phyloP scores from a whole-genome alignment of 192 early-diverging fungal genomes.

The Coemansia sp. region DNA sequence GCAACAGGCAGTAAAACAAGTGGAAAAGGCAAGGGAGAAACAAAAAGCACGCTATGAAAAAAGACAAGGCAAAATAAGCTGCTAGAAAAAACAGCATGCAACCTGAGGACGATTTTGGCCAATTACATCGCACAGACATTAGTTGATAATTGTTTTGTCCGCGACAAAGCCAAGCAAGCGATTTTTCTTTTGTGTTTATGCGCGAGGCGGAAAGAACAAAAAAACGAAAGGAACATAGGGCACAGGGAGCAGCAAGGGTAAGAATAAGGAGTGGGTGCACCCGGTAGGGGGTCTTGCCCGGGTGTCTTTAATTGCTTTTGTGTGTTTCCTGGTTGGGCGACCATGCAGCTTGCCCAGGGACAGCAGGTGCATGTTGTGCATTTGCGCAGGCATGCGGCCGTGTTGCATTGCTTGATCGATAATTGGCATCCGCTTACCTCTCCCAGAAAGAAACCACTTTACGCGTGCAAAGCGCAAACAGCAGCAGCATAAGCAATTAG shows the following conservation, averaged over 20 bases:
- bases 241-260: too few relatives aligned
- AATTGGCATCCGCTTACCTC: not conserved
- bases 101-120: not conserved
- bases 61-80: not conserved
- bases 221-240: not conserved
- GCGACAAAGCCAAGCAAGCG: not conserved
- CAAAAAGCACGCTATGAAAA: not conserved
- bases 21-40: too few relatives aligned
- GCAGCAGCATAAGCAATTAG: not conserved
- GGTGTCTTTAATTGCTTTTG: not conserved
- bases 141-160: not conserved
- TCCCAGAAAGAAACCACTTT: not conserved
- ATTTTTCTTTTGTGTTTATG: not conserved
- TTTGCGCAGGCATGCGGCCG: conserved; percentile 9
- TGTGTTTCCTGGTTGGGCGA: not conserved
- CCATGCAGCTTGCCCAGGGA: not conserved
- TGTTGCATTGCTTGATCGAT: conserved; percentile 11
- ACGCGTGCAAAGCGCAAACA: not conserved
- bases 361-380: not conserved
- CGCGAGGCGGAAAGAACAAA: not conserved
- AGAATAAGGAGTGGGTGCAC: not conserved
- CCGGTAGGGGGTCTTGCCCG: not conserved
- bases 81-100: conserved; percentile 2
- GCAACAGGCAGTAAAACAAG: too few relatives aligned
- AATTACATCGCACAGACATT: conserved; percentile 2